Percentiles rank a stretch among this genome's conserved stretches.
Conservation (phyloP, 768 basidiomycete species). For the Hygrocybe punicea region DNA sequence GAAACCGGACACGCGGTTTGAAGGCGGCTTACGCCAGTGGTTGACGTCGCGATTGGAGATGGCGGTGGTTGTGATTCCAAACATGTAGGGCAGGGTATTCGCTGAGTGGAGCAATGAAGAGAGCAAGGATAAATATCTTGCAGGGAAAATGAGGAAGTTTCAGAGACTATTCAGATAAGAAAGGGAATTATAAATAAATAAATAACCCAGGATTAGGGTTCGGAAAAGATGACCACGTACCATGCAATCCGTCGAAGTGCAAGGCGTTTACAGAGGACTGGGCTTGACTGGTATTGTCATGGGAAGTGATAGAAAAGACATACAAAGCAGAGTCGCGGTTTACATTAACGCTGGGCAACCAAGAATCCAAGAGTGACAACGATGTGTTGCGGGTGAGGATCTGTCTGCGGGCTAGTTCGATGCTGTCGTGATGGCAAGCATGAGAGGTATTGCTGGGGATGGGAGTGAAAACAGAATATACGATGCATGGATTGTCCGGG, state of each 20-base stretch:
- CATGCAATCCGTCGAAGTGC: constrained; percentile 46
- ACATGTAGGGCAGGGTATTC: constrained; percentile 41
- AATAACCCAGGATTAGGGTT: neutral
- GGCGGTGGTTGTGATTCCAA: constrained; percentile 16
- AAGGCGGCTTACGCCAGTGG: constrained; percentile 6
- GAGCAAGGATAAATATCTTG: constrained; percentile 55
- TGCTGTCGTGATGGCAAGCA: constrained; percentile 31
- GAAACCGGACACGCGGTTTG: constrained; percentile 8
- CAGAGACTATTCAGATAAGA: constrained; percentile 39
- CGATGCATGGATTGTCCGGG: constrained; percentile 42
- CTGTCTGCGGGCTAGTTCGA: constrained; percentile 56
- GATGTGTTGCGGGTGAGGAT: constrained; percentile 41
- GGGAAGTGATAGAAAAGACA: constrained; percentile 52
- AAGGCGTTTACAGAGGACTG: constrained; percentile 36
- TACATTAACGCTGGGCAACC: constrained; percentile 51
- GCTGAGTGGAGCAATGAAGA: constrained; percentile 39
- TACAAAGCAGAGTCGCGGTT: constrained; percentile 49
- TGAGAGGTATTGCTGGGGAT: constrained; percentile 18
- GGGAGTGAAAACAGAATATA: constrained; percentile 45
- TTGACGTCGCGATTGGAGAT: constrained; percentile 6
- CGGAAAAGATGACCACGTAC: constrained; percentile 39
- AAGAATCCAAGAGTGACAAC: constrained; percentile 43
- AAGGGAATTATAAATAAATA: no score
- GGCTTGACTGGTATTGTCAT: constrained; percentile 28
- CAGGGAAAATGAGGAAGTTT: constrained; percentile 45